These are phyloP conservation scores for Hirsutella rhossiliensis DNA, from an alignment of 2,329 filamentous ascomycete species.

Conservation along the genomic window DNA sequence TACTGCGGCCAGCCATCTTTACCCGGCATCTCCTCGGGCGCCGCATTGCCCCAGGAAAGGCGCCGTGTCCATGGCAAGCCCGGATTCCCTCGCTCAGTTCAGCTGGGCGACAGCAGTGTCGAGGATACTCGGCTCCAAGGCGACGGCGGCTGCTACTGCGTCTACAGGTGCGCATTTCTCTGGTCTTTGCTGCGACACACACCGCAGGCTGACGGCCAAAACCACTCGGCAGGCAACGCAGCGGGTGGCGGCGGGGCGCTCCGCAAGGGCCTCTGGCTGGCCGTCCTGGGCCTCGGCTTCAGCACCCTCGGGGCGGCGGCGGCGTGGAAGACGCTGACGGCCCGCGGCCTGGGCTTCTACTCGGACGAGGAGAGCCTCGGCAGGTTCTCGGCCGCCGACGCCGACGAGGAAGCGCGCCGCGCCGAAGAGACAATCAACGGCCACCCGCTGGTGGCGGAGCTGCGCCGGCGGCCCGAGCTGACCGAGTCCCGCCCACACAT, in stretches of 20 bases:
- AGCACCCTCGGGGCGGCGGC: slow-evolving; percentile 18
- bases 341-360: slow-evolving; percentile 25
- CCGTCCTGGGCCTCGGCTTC: slow-evolving; percentile 18
- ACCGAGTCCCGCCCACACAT: slow-evolving; percentile 74
- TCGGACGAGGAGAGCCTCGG: slow-evolving; percentile 60
- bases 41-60: background rate
- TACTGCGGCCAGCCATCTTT: background rate
- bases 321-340: slow-evolving; percentile 23
- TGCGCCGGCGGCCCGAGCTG: slow-evolving; percentile 56
- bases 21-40: background rate
- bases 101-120: background rate
- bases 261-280: slow-evolving; percentile 12
- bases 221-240: background rate
- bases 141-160: background rate
- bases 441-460: slow-evolving; percentile 59
- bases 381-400: slow-evolving; percentile 42
- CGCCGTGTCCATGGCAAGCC: background rate
- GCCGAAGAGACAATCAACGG: slow-evolving; percentile 64
- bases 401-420: slow-evolving; percentile 38
- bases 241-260: slow-evolving; percentile 1
- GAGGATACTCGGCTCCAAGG: slow-evolving; percentile 1
- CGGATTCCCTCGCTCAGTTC: background rate
- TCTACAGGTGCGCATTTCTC: background rate
- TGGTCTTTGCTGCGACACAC: background rate
- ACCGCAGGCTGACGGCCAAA: background rate